phyloP scores from a whole-genome alignment of 495 filamentous ascomycete species.

The Schizothecium vesticola region DNA sequence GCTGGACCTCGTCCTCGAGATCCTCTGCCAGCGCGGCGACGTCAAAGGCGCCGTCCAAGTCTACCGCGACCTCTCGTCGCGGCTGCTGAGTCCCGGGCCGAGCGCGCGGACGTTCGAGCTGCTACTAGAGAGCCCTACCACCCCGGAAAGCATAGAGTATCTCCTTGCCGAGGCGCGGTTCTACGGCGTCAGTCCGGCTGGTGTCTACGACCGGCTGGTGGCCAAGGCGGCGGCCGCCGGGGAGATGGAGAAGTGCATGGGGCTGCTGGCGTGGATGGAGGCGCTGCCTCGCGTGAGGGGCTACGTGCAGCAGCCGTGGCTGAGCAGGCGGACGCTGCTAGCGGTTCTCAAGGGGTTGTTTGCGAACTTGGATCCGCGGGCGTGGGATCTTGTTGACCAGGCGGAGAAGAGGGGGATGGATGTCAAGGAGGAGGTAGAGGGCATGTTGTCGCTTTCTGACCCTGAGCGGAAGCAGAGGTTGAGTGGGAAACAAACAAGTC shows the following conservation, averaged over 20 bases:
- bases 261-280: constrained; percentile 29
- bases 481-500: neutral
- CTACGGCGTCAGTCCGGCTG: constrained; percentile 43
- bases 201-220: neutral
- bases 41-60: constrained; percentile 55
- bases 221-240: neutral
- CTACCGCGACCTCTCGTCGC: constrained; percentile 43
- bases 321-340: constrained; percentile 28
- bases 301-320: constrained; percentile 22
- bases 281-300: constrained; percentile 16
- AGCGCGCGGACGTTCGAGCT: neutral
- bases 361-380: constrained; percentile 39
- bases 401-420: constrained; percentile 27
- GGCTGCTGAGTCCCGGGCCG: neutral
- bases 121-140: neutral
- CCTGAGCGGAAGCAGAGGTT: neutral
- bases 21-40: constrained; percentile 34
- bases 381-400: constrained; percentile 36
- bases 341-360: constrained; percentile 24
- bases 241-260: neutral
- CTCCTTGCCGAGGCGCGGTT: constrained; percentile 58
- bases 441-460: neutral
- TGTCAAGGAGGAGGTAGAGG: constrained; percentile 19
- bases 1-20: constrained; percentile 60
- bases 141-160: constrained; percentile 43